Conservation (phyloP, 495 filamentous ascomycete genomes). For the Tetracladium setigerum region DNA sequence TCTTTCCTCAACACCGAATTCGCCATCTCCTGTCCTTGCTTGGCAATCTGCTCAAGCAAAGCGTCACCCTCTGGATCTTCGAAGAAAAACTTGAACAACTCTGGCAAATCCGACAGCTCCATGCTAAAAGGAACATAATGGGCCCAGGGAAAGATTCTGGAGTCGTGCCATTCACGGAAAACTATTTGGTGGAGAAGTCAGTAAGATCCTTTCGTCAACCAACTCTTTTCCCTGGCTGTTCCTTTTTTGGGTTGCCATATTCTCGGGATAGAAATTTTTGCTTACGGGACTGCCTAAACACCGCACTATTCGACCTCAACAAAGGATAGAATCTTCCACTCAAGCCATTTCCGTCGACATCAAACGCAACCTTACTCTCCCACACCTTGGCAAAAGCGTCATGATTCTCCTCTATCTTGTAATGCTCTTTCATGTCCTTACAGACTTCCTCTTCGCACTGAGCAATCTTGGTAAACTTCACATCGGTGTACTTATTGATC, state of each 20-base stretch:
- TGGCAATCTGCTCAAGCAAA: slow-evolving; percentile 34
- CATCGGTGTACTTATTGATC: slow-evolving; percentile 32
- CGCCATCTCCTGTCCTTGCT: slow-evolving; percentile 35
- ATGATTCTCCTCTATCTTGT: slow-evolving; percentile 20
- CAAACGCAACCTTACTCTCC: slow-evolving; percentile 29
- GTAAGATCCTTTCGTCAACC: slow-evolving; percentile 22
- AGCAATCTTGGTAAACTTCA: slow-evolving; percentile 25
- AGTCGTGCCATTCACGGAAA: slow-evolving; percentile 52
- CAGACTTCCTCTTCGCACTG: slow-evolving; percentile 18
- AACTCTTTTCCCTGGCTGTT: slow-evolving; percentile 11
- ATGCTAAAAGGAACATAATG: slow-evolving; percentile 44
- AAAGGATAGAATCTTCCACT: slow-evolving; percentile 43
- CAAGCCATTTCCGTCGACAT: slow-evolving; percentile 50
- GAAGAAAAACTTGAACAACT: slow-evolving; percentile 32
- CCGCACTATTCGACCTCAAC: slow-evolving; percentile 50
- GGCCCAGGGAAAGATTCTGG: slow-evolving; percentile 44
- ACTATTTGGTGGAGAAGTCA: slow-evolving; percentile 39
- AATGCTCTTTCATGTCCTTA: slow-evolving; percentile 18
- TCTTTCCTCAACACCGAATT: slow-evolving; percentile 28
- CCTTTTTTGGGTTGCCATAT: too few species aligned
- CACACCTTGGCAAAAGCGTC: slow-evolving; percentile 3
- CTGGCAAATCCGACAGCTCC: slow-evolving; percentile 38
- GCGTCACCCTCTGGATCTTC: slow-evolving; percentile 24
- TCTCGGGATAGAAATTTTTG: too few species aligned
- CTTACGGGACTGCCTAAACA: slow-evolving; percentile 43